Percentiles rank a stretch among this genome's conserved stretches.
Evolutionary conservation across 495 filamentous ascomycete genomes (phyloP).

Genomic region (Ramalina intermedia): DNA sequence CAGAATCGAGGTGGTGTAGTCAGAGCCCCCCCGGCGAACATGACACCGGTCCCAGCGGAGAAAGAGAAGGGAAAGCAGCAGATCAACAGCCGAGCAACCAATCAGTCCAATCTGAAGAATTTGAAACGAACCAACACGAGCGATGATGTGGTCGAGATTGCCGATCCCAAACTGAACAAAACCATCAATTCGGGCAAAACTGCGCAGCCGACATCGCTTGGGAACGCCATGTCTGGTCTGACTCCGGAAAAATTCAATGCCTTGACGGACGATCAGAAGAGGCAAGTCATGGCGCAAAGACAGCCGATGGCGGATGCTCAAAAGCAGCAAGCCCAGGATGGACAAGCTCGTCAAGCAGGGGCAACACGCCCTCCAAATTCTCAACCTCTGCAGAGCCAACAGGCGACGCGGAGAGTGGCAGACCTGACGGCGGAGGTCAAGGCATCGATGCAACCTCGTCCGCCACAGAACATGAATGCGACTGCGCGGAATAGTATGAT

Average conservation of each 20-base stretch:
- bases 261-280: constrained; percentile 7
- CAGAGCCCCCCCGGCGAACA: not conserved
- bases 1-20: not conserved
- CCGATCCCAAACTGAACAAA: constrained; percentile 26
- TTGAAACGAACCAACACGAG: constrained; percentile 40
- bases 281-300: constrained; percentile 3
- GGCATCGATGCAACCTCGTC: constrained; percentile 19
- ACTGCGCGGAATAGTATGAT: constrained; percentile 33
- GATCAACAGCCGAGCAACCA: not conserved
- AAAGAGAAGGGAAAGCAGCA: not conserved
- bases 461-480: constrained; percentile 23
- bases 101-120: constrained; percentile 2
- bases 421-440: constrained; percentile 27
- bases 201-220: constrained; percentile 1
- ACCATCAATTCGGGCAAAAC: constrained; percentile 14
- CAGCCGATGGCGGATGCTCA: constrained; percentile 14
- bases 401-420: constrained; percentile 18
- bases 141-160: constrained; percentile 48
- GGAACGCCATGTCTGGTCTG: not conserved
- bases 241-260: constrained; percentile 3
- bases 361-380: constrained; percentile 7
- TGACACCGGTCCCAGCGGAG: not conserved
- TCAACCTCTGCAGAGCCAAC: not conserved
- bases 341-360: constrained; percentile 17
- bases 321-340: constrained; percentile 5